Evolutionary conservation across 1,139 yeast species (phyloP).

Genomic region (Candida neerlandica): DNA sequence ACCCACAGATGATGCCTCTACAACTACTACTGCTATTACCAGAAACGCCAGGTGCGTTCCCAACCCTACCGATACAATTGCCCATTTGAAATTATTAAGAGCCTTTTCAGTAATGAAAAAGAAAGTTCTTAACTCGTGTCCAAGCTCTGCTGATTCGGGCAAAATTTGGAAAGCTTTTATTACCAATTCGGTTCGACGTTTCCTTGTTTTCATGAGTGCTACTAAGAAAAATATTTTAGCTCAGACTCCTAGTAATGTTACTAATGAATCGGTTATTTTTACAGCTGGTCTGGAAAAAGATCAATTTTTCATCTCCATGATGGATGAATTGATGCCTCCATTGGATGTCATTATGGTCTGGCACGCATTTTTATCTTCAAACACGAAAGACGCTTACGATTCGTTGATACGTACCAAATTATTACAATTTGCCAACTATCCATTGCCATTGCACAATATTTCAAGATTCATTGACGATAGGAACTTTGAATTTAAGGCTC

Average conservation of each 20-base stretch:
- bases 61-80: conserved; percentile 14
- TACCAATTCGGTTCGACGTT: conserved; percentile 32
- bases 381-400: conserved; percentile 28
- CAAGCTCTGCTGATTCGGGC: conserved; percentile 8
- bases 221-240: conserved; percentile 14
- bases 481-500: conserved; percentile 22
- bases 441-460: conserved; percentile 29
- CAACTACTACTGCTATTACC: not conserved
- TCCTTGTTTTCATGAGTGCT: conserved; percentile 26
- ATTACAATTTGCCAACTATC: conserved; percentile 23
- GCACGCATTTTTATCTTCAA: conserved; percentile 28
- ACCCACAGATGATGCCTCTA: not conserved
- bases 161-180: conserved; percentile 32
- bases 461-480: conserved; percentile 23
- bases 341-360: conserved; percentile 43
- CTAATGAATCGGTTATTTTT: not conserved
- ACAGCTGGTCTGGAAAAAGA: not conserved
- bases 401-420: conserved; percentile 27
- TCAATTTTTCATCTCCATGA: not conserved
- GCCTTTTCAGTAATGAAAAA: conserved; percentile 29
- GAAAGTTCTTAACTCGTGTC: conserved; percentile 11
- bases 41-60: not conserved
- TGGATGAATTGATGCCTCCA: conserved; percentile 24
- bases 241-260: not conserved
- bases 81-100: conserved; percentile 34